These are phyloP conservation scores for Rehmannia glutinosa DNA, from an alignment of 257 asterid species.

Conservation along the genomic window DNA sequence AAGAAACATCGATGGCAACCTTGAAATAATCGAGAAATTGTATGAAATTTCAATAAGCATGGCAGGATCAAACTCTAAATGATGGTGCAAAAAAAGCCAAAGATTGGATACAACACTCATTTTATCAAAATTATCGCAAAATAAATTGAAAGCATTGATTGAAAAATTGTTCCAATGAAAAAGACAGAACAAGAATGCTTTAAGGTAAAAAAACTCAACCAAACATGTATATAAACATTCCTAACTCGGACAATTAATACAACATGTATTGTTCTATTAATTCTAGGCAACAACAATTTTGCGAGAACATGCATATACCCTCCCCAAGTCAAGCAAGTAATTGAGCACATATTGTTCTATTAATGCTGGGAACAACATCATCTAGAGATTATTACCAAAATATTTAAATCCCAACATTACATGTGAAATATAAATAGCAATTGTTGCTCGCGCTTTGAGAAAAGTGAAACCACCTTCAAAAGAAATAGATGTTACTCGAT, in stretches of 20 bases:
- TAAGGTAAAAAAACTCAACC: not conserved
- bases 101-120: not conserved
- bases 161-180: too few species aligned
- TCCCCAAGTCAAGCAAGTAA: conserved; percentile 4
- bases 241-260: not conserved
- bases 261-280: not conserved
- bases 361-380: conserved; percentile 33
- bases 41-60: not conserved
- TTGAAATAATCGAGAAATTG: conserved; percentile 4
- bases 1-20: not conserved
- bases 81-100: not conserved
- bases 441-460: conserved; percentile 85
- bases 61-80: not conserved
- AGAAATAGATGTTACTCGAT: conserved; percentile 3
- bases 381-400: conserved; percentile 26
- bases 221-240: not conserved
- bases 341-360: conserved; percentile 10
- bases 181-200: too few species aligned
- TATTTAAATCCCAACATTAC: conserved; percentile 36
- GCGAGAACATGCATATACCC: not conserved
- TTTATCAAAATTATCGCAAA: not conserved
- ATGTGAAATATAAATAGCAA: conserved; percentile 48
- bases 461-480: conserved; percentile 83
- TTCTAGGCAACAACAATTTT: not conserved
- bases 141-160: not conserved